These are phyloP conservation scores for Lentinula guzmanii DNA, from an alignment of 768 basidiomycete species.

Conservation along the genomic window DNA sequence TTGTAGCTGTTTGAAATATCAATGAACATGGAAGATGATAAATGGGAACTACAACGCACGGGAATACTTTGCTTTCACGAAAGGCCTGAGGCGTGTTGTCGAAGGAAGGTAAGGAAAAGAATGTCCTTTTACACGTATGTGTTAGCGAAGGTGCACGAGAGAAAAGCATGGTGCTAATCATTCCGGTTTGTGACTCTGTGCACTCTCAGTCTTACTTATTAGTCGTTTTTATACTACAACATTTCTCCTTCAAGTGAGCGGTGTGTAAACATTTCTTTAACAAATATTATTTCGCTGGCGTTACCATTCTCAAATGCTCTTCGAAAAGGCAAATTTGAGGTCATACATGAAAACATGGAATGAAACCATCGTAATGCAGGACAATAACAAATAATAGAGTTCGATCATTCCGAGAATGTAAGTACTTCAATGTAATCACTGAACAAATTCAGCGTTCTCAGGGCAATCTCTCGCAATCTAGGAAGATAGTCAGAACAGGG, in stretches of 20 bases:
- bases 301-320: no score
- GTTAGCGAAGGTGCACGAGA: neutral
- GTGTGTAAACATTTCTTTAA: no score
- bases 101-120: slow-evolving; percentile 39
- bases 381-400: no score
- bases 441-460: slow-evolving; percentile 46
- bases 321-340: no score
- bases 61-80: slow-evolving; percentile 80
- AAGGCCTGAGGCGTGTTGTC: slow-evolving; percentile 54
- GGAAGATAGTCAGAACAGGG: neutral
- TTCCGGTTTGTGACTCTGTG: neutral
- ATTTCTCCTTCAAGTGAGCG: no score
- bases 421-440: slow-evolving; percentile 22
- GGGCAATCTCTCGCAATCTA: slow-evolving; percentile 67
- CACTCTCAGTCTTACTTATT: no score
- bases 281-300: no score
- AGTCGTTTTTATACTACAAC: no score
- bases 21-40: neutral
- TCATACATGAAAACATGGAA: no score
- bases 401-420: no score
- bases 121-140: neutral
- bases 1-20: slow-evolving; percentile 53
- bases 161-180: neutral
- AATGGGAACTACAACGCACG: slow-evolving; percentile 46
- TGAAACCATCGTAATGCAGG: no score